Evolutionary conservation across 2,329 filamentous ascomycete species (phyloP), one percentile per base, ranked within the genome.

Genomic region (Scolecobasidium constrictum): DNA sequence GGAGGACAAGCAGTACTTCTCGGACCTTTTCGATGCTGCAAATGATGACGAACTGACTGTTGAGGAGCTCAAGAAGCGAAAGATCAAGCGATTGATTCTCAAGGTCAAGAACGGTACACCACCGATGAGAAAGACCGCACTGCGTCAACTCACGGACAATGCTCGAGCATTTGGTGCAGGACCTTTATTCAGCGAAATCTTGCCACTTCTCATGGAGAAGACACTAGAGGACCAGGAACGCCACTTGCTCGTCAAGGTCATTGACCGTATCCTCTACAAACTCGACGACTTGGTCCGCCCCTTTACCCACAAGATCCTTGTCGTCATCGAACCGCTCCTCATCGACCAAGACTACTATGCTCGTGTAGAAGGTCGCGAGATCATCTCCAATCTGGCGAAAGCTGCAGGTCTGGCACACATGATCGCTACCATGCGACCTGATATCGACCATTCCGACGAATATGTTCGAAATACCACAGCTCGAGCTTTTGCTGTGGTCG

Each of bases 281-380:
- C 78, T 98, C 18, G 92, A 96, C 59, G 92, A 98, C 55, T 74
- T 96, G 50, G 92, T 98, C 42, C 79, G 92, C 33, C 92, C 92
- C 17, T 98, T 90, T 50, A 90, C 94, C 13, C 93, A 98, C 69
- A 96, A 96, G 69, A 98, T 98, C 48, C 66, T 98, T 45, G 92
- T 98, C 42, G 92, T 98, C 57, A 98, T 98, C 54, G 93, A 98
- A 63, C 92, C 92, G n/a, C 72, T 98, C 39, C 83, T 98, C 51
- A 98, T 98, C 56, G 93, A 98, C 58, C 92, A 98, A 67, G 93
- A 98, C 65, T 98, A 98, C 66, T 98, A 98, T 62, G 92, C 93
- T 34, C 83, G 92, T 60, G 92, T 98, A 4, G 92, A 98, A 63
- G 92, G 92, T 63, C 86, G 92, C 52, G 92, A 98, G 62, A 98